Evolutionary conservation across 345 rosid species (phyloP), one percentile per base, ranked within the genome.

Genomic region (Odontarrhena argentea): DNA sequence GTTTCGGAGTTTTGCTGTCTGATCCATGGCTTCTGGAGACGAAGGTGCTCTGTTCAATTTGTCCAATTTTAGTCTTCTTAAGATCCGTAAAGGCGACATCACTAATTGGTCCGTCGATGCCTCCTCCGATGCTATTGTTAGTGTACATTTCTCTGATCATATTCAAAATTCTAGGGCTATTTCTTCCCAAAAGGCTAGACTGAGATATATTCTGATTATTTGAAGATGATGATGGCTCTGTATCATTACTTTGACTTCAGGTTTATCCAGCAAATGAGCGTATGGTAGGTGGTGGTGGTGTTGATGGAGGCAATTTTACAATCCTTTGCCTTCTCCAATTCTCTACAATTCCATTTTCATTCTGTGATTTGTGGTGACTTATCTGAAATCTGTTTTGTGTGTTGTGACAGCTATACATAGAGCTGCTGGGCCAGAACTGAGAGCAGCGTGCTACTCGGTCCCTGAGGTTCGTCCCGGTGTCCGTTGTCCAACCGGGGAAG

Each of bases 281-380:
- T 54, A 89, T 92, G 98, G 80, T 92, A 53, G 96, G 98, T 55
- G 98, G 98, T 57, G 93, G 91, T 71, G 98, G 97, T 46, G 98
- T 93, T 0, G 96, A 92, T 76, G 96, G 98, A 81, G 92, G 98
- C 87, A 71, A 8, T 3, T 15, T 42, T 10, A 44, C 5, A 7
- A 47, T 38, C 11, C 2, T 38, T 14, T 28, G 15, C 14, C 41
- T 9, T 43, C 15, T 42, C 45, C 11, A 37, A 1, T 45, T 3
- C 7, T 43, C 15, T 42, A 44, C 11, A 37, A 0, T 45, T 3
- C 7, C 15, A 22, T 48, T 54, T 3, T 8, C 56, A 41, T 62
- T 43, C 44, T 65, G 60, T 30, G 32, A 15, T 18, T 18, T 47
- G 54, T 44, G 5, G 2, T 15, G 24, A 0, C 42, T 18, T 60